Base-by-base conservation (phyloP, 768 basidiomycete species). In the Chalciporus pseudorubinellus region DNA sequence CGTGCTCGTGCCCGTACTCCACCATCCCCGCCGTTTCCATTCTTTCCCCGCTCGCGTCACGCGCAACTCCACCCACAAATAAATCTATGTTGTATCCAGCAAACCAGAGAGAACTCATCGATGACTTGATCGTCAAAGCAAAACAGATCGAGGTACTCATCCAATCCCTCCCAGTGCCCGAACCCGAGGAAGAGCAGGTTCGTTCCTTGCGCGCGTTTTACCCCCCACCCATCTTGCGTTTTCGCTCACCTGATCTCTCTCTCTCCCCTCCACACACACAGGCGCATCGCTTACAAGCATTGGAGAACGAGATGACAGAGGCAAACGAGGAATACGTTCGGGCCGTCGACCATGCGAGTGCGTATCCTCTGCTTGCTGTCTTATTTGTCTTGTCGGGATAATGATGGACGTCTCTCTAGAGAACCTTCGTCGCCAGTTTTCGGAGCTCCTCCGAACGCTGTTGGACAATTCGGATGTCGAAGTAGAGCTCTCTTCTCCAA, bases 141-240 rank as follows among this genome's bases (percentile, higher is more conserved):
- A 95, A 95, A 62, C 90, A 94, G 66, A 81, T 95, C 38, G 88
- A 95, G 59, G 85, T 82, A 60, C 78, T 95, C 43, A 89, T 95
- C 45, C 80, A 87, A 44, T 84, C 84, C 0, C 69, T 95, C 13
- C 92, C 91, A 0, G 82, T 81, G 34, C 85, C 87, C 3, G 91
- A 92, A 63, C 77, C 83, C 2, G 89, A 90, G 62, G 86, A 88
- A 62, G 77, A 77, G 19, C 89, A 91, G 77, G 90, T 83, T 50
- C 22, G 73, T 59, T 6, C 12, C 16, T 4, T 29, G 7, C 24
- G n/a, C 9, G 42, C 48, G 39, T 42, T 28, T 2, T n/a, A 5
- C 26, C 28, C 38, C 26, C 9, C 16, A n/a, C n/a, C n/a, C n/a
- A n/a, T n/a, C n/a, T n/a, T n/a, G n/a, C n/a, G n/a, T 19, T 20